These are phyloP conservation scores for Psilocybe azurescens DNA, from an alignment of 768 basidiomycete genomes.

Conservation along the genomic window DNA sequence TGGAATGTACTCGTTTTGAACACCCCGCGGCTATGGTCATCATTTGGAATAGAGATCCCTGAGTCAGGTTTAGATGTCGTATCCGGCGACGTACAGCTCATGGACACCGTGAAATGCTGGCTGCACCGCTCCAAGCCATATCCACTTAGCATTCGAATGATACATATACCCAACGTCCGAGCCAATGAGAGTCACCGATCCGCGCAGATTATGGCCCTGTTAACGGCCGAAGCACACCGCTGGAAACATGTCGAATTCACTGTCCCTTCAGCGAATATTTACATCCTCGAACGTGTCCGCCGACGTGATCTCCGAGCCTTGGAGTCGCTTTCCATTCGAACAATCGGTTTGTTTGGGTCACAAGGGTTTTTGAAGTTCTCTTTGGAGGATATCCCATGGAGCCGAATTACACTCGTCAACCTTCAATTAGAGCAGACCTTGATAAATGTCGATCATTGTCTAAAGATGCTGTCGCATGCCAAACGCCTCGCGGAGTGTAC, in stretches of 20 bases:
- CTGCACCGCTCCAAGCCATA: constrained; percentile 39
- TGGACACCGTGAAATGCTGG: constrained; percentile 38
- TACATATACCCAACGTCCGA: constrained; percentile 27
- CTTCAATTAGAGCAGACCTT: constrained; percentile 39
- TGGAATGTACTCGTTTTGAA: constrained; percentile 46
- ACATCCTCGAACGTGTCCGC: constrained; percentile 26
- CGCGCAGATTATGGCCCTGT: constrained; percentile 30
- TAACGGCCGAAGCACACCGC: constrained; percentile 39
- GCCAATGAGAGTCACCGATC: constrained; percentile 25
- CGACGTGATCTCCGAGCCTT: constrained; percentile 33
- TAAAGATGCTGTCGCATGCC: constrained; percentile 37
- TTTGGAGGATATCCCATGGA: constrained; percentile 40
- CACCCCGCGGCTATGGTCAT: constrained; percentile 53
- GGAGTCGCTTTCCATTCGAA: constrained; percentile 35
- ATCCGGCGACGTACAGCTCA: constrained; percentile 19
- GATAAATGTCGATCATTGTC: constrained; percentile 41
- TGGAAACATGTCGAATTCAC: constrained; percentile 42
- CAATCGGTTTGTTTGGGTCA: constrained; percentile 29
- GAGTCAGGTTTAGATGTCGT: constrained; percentile 20
- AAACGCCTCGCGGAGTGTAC: constrained; percentile 36
- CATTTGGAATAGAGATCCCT: constrained; percentile 41
- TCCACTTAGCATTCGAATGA: constrained; percentile 37
- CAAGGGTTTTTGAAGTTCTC: constrained; percentile 28
- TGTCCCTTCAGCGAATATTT: constrained; percentile 35
- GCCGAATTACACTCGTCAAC: constrained; percentile 42